These are phyloP conservation scores for Phytophthora chlamydospora DNA, from an alignment of 352 stramenopile genomes.

Conservation along the genomic window DNA sequence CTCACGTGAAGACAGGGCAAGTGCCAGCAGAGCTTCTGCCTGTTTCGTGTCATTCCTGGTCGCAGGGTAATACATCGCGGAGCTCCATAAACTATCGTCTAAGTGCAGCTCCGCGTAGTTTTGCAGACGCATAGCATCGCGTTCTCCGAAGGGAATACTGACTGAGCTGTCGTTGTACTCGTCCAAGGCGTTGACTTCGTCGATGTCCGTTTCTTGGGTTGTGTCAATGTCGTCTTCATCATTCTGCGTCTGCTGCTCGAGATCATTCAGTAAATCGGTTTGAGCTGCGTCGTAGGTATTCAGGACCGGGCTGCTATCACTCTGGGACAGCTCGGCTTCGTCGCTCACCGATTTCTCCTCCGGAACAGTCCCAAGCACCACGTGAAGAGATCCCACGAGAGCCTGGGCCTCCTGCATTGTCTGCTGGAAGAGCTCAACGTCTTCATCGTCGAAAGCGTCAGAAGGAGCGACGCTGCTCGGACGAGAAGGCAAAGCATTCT, in stretches of 20 bases:
- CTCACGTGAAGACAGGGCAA: constrained; percentile 47
- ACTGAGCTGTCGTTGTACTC: constrained; percentile 6
- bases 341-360: constrained; percentile 23
- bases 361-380: constrained; percentile 29
- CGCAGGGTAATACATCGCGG: constrained; percentile 35
- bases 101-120: constrained; percentile 39
- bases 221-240: constrained; percentile 2
- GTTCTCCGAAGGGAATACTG: constrained; percentile 26
- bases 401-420: constrained; percentile 35
- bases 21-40: constrained; percentile 27
- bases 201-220: constrained; percentile 4
- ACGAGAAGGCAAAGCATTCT: constrained; percentile 6
- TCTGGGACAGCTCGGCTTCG: constrained; percentile 6
- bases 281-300: constrained; percentile 13
- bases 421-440: constrained; percentile 32
- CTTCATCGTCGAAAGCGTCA: constrained; percentile 22
- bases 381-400: constrained; percentile 38
- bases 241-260: constrained; percentile 11
- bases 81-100: constrained; percentile 47
- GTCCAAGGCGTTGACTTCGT: constrained; percentile 1
- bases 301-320: constrained; percentile 7
- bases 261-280: constrained; percentile 5
- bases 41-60: constrained; percentile 13
- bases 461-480: constrained; percentile 3
- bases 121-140: constrained; percentile 28